Evolutionary conservation across 768 basidiomycete genomes (phyloP).

Genomic region (Pleurotus citrinopileatus): DNA sequence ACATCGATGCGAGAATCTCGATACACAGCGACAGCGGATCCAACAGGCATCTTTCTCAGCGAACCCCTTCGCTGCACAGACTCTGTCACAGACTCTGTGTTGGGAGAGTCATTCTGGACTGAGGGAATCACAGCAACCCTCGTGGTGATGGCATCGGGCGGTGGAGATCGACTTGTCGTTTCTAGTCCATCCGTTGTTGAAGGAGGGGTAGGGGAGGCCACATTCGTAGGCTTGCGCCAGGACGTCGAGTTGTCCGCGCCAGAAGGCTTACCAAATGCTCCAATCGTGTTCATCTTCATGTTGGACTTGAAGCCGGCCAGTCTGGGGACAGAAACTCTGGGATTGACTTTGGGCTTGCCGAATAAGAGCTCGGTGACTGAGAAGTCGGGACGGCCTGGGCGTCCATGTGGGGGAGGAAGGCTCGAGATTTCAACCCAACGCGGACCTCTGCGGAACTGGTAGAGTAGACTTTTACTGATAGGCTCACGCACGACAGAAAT

Average conservation of each 20-base stretch:
- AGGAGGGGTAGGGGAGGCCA: constrained; percentile 16
- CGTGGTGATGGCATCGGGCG: constrained; percentile 44
- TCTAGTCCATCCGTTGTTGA: constrained; percentile 32
- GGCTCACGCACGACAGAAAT: constrained; percentile 38
- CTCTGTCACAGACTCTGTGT: constrained; percentile 31
- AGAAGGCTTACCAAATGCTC: constrained; percentile 41
- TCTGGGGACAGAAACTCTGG: constrained; percentile 40
- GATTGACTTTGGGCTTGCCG: constrained; percentile 42
- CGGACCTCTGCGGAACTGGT: constrained; percentile 36
- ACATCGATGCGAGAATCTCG: constrained; percentile 58
- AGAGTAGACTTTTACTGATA: constrained; percentile 46
- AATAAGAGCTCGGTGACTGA: constrained; percentile 68
- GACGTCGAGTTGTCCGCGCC: constrained; percentile 37
- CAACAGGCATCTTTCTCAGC: constrained; percentile 72
- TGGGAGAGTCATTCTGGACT: constrained; percentile 18
- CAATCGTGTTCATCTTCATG: constrained; percentile 24
- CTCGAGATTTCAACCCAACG: constrained; percentile 66
- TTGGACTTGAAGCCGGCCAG: constrained; percentile 14
- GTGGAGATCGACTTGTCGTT: constrained; percentile 66
- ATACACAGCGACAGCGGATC: constrained; percentile 71
- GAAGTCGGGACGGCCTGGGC: constrained; percentile 58
- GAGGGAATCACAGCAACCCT: constrained; percentile 26
- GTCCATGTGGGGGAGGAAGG: constrained; percentile 68
- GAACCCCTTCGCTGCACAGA: constrained; percentile 40
- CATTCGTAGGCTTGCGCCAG: constrained; percentile 38